Base-by-base conservation (phyloP, 2,329 filamentous ascomycete species). In the Neopestalotiopsis sp. region DNA sequence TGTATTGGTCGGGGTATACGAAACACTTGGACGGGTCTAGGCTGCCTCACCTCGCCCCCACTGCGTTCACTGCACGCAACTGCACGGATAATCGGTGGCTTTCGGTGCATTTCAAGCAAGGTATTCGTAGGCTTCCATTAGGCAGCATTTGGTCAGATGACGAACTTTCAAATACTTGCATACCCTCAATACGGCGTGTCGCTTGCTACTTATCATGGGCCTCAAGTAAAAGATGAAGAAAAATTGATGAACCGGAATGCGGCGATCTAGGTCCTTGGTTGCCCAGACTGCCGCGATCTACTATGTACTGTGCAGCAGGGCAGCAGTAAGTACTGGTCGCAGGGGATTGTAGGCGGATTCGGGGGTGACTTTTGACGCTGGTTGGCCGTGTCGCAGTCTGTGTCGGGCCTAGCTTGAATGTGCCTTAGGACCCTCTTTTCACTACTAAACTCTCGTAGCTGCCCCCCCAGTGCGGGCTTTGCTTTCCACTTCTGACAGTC, bases 401-500 rank as follows among this genome's bases (percentile, higher is more conserved):
- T 52, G 45, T 20, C 45, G 20, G 45, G 20, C 45, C 59, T 9
- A 20, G 28, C 32, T 40, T 34, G 59, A 13, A 10, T 34, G n/a
- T 30, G 34, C 30, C 30, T 17, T 20, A n/a, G 59, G 59, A 62
- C 32, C 59, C 59, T 62, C 59, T 34, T 34, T 62, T 20, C 5
- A 34, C 59, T 34, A 62, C 59, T 40, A 62, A 62, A 62, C 59
- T 62, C 30, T 40, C 59, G 32, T 62, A 13, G 59, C 59, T 17
- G 59, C 59, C 59, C 59, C 59, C 59, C 34, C 34, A 38, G 34
- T 10, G 10, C 30, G 32, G 30, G 45, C 45, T 52, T 20, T 52
- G 45, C 34, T 62, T 62, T 34, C 59, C 59, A 62, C 59, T 40
- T 34, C 32, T 17, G 4, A 13, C 57, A 30, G 57, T 24, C 30